Evolutionary conservation across 169 alveolate species (phyloP), one percentile per base, ranked within the genome.

Genomic region (Eimeria tenella): DNA sequence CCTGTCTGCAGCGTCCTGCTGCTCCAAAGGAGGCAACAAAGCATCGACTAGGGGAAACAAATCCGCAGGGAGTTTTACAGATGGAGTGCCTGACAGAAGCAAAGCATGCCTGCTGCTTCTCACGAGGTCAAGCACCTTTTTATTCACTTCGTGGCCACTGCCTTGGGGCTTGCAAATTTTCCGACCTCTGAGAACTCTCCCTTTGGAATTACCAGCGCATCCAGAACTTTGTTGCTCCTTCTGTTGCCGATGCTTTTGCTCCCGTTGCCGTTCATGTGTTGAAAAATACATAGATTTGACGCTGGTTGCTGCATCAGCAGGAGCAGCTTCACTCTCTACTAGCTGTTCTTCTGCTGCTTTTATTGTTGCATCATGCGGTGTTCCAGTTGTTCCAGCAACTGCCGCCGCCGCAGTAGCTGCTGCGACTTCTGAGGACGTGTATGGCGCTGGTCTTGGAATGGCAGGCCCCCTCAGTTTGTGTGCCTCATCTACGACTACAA

Each of bases 51-150:
- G 98, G 53, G 98, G 98, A 96, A 95, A 98, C 52, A 99, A 95
- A 94, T 99, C 99, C 62, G 98, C 96, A 4, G 99, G 99, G n/a
- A 97, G 92, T 81, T 98, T 97, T 87, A 98, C 96, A 60, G 99
- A 98, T 7, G 99, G 99, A 11, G 99, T 99, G 23, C 99, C 99
- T 42, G 99, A 97, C 49, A 98, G 97, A 73, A 98, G 96, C 52
- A 98, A 97, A 13, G 97, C 97, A 93, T 99, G 95, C 75, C 95
- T 96, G 11, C 99, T 97, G 77, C 95, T 96, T 94, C 97, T 97
- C 63, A 98, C 96, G 81, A 98, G 95, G 84, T 93, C 88, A 25
- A 86, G 65, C 10, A 93, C 90, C 58, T 73, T 74, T 49, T 56
- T 52, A 58, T 87, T 73, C 6, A 68, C 86, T 25, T 73, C 84